Base-by-base conservation (phyloP, 768 basidiomycete species). In the Ramaria sp. region DNA sequence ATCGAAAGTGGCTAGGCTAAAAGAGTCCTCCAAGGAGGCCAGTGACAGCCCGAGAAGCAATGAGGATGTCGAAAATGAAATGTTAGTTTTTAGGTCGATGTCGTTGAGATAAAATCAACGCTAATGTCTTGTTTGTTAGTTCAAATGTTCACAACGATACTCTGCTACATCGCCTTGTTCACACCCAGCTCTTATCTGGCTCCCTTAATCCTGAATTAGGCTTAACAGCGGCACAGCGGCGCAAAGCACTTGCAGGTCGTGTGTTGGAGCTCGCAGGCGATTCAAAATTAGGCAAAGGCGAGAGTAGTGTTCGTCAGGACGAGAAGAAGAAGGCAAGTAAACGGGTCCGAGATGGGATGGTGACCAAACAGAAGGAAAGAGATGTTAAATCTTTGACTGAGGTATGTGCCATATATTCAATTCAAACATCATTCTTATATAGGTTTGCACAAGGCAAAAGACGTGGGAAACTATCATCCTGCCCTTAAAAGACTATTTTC, bases 391-490 rank as follows among this genome's bases (percentile, higher is more conserved):
- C 78, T 41, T 69, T 91, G 7, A 82, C 87, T 65, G 85, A 90
- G 81, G 90, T 89, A 43, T 43, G 67, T 63, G 3, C 33, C 51
- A 22, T 9, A 57, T n/a, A 33, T 57, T 37, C 53, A 42, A 50
- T 2, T 60, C 55, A 59, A 27, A 49, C 22, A 30, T 4, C 7
- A 48, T 46, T 39, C 39, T 53, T 56, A 30, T 62, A 60, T 48
- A 54, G 37, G 7, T 58, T 38, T 58, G 12, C 57, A 24, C 33
- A 54, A 92, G 90, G 88, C 88, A 5, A 92, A 91, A 70, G 78
- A 86, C 60, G 60, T 88, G 59, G 90, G 90, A 17, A 91, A 90
- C 67, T 92, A 91, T 66, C 88, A 92, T 62, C 88, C 86, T 39
- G 73, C 76, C 4, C 71, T 91, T 54, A 92, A 90, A 67, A 81